These are phyloP conservation scores for Myotisia sp. DNA, from an alignment of 2,329 filamentous ascomycete genomes.

Conservation along the genomic window DNA sequence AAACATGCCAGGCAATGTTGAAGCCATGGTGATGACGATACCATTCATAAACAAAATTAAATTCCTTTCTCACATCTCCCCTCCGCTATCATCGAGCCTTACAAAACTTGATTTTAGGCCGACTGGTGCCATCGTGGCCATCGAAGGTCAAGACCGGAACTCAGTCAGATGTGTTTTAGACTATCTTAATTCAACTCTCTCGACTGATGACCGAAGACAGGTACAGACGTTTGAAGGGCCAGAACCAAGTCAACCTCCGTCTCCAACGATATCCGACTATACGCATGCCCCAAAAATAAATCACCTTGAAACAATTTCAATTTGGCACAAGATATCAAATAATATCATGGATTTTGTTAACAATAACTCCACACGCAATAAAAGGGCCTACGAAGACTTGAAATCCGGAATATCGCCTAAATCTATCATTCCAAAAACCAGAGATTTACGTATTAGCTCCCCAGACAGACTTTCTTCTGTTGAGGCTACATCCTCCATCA, in stretches of 20 bases:
- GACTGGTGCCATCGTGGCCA: conserved; percentile 67
- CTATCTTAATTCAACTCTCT: conserved; percentile 44
- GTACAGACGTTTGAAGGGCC: conserved; percentile 38
- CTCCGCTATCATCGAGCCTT: conserved; percentile 39
- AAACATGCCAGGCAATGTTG: conserved; percentile 38
- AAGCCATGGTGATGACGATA: conserved; percentile 62
- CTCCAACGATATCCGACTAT: conserved; percentile 17
- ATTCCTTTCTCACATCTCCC: conserved; percentile 60
- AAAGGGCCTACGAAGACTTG: conserved; percentile 8
- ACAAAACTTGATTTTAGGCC: conserved; percentile 14
- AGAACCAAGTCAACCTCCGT: conserved; percentile 14
- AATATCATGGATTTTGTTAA: conserved; percentile 52
- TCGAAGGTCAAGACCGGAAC: conserved; percentile 58
- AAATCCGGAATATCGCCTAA: conserved; percentile 19
- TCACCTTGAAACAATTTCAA: conserved; percentile 54
- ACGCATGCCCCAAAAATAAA: conserved; percentile 34
- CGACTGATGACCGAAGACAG: conserved; percentile 38
- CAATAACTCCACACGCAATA: conserved; percentile 13
- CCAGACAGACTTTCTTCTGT: conserved; percentile 18
- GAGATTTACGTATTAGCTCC: conserved; percentile 19
- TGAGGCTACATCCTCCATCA: conserved; percentile 9
- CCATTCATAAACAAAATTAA: conserved; percentile 62
- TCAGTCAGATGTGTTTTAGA: conserved; percentile 52
- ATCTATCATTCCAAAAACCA: conserved; percentile 21
- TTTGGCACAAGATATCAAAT: conserved; percentile 62